phyloP scores from a whole-genome alignment of 1,284 basidiomycete genomes.

The Leccinum griseonigrum region DNA sequence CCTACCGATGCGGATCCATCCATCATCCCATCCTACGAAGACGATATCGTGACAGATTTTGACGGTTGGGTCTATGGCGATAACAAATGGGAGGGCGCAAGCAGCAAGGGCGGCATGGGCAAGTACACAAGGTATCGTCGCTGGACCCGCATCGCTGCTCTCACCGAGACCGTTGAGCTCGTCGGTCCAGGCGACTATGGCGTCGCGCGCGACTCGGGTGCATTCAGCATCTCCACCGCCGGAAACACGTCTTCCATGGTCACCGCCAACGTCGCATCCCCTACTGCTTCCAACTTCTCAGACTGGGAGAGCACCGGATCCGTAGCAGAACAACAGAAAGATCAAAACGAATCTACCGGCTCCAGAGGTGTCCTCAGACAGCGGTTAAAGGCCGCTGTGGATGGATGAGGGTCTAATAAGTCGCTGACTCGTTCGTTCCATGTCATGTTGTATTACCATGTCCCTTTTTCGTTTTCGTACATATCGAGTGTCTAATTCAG shows the following conservation, averaged over 20 bases:
- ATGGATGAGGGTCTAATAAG: slow-evolving; percentile 19
- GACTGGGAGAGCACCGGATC: slow-evolving; percentile 33
- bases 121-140: slow-evolving; percentile 85
- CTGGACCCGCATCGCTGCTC: slow-evolving; percentile 81
- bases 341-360: slow-evolving; percentile 18
- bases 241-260: slow-evolving; percentile 27
- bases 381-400: slow-evolving; percentile 31
- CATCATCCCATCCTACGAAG: slow-evolving; percentile 28
- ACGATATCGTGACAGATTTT: slow-evolving; percentile 65
- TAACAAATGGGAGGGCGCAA: slow-evolving; percentile 91
- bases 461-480: not conserved
- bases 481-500: slow-evolving; percentile 1
- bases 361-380: slow-evolving; percentile 26
- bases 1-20: slow-evolving; percentile 21
- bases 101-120: slow-evolving; percentile 79
- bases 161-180: slow-evolving; percentile 68
- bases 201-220: slow-evolving; percentile 28
- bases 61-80: slow-evolving; percentile 96
- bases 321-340: slow-evolving; percentile 20
- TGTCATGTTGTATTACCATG: slow-evolving; percentile 23
- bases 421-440: slow-evolving; percentile 12
- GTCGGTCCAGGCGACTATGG: slow-evolving; percentile 40
- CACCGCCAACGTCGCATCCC: slow-evolving; percentile 24
- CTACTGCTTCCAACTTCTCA: slow-evolving; percentile 30
- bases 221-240: slow-evolving; percentile 17